A percentile compares a stretch with the other conserved stretches of the same genome.
These are phyloP conservation scores for Pythium dissotocum DNA, from an alignment of 352 stramenopile species.

Conservation along the genomic window DNA sequence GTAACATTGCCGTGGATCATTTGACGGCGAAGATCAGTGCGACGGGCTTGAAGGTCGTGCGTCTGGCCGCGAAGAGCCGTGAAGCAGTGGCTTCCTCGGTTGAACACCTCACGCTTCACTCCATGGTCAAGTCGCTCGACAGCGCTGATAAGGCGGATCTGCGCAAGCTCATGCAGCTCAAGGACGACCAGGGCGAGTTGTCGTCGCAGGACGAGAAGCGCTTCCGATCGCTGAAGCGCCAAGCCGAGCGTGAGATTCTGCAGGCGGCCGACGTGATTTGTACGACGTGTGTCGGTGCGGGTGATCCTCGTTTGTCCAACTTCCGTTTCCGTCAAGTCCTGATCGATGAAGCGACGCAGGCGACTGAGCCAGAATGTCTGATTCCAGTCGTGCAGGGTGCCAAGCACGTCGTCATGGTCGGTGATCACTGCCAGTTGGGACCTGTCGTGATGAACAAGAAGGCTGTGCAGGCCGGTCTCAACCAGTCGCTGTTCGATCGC, in stretches of 20 bases:
- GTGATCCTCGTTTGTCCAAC: conserved; percentile 97
- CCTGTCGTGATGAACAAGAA: conserved; percentile 99
- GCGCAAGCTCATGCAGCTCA: conserved; percentile 92
- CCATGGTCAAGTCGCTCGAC: conserved; percentile 94
- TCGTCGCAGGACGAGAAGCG: conserved; percentile 96
- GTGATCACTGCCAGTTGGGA: conserved; percentile 97
- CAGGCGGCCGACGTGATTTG: conserved; percentile 99
- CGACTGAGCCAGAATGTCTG: conserved; percentile 98
- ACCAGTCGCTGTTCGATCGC: conserved; percentile 98
- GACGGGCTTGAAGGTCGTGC: conserved; percentile 97
- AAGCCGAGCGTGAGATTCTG: conserved; percentile 96
- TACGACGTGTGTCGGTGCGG: conserved; percentile 98
- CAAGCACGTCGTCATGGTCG: conserved; percentile 99
- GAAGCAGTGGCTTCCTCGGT: conserved; percentile 95
- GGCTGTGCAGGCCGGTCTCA: conserved; percentile 96
- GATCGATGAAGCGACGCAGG: conserved; percentile 99
- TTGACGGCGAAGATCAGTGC: conserved; percentile 91
- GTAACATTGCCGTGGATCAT: conserved; percentile 99
- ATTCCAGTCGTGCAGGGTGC: conserved; percentile 99
- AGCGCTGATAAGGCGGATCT: conserved; percentile 91
- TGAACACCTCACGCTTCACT: conserved; percentile 97
- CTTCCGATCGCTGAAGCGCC: conserved; percentile 91
- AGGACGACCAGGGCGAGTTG: conserved; percentile 94
- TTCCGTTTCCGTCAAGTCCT: conserved; percentile 98
- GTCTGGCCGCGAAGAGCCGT: conserved; percentile 97